Conservation (phyloP, 1,284 basidiomycete genomes). For the Vanrija humicola region DNA sequence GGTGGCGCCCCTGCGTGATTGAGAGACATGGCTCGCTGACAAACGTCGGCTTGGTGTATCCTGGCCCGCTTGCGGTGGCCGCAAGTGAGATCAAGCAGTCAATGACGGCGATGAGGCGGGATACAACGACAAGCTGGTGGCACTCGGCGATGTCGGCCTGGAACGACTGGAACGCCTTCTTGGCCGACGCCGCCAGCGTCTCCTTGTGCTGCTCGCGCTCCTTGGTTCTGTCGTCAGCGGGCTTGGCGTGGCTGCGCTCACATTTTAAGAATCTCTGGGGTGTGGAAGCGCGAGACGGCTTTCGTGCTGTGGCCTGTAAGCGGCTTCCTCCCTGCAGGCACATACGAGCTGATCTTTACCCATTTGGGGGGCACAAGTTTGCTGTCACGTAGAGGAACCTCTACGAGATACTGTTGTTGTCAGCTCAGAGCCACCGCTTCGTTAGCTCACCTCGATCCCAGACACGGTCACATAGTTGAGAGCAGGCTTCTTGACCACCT, state of each 20-base stretch:
- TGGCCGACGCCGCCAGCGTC: conserved; percentile 62
- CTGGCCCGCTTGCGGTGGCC: conserved; percentile 37
- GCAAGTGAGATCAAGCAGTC: conserved; percentile 47
- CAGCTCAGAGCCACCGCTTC: no score
- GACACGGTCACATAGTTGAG: conserved; percentile 68
- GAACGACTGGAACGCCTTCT: conserved; percentile 64
- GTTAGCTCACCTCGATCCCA: conserved; percentile 62
- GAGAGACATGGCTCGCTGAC: conserved; percentile 56
- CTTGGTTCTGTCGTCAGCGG: conserved; percentile 50
- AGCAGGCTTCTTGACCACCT: conserved; percentile 66
- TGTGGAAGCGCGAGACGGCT: conserved; percentile 70
- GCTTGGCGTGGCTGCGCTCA: conserved; percentile 8
- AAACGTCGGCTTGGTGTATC: conserved; percentile 66
- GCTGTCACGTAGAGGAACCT: conserved; percentile 69
- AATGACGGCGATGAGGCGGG: conserved; percentile 68
- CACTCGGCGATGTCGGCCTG: conserved; percentile 65
- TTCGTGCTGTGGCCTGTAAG: conserved; percentile 60
- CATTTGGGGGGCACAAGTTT: conserved; percentile 73
- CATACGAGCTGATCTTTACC: conserved; percentile 69
- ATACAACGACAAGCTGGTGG: conserved; percentile 68
- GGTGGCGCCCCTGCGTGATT: conserved; percentile 58
- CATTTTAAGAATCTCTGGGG: conserved; percentile 66
- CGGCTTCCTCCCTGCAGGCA: not conserved
- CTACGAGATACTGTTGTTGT: conserved; percentile 62
- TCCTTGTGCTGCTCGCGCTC: conserved; percentile 76